Evolutionary conservation across 2,329 filamentous ascomycete genomes (phyloP).

Genomic region (Epichloe hybrida): DNA sequence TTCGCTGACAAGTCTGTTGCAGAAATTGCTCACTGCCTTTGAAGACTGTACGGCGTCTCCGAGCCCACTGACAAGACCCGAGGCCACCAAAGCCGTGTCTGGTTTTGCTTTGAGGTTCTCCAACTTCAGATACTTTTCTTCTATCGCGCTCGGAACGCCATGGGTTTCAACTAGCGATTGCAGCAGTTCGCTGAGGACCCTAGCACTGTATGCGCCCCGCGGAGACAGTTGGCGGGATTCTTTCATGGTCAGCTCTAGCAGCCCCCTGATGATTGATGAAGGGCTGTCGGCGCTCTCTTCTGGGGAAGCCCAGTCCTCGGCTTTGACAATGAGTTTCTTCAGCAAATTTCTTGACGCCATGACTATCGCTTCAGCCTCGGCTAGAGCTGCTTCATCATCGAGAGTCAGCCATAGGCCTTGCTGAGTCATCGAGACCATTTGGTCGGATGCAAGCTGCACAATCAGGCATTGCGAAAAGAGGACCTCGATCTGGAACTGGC

Average conservation of each 20-base stretch:
- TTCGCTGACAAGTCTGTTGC: constrained; percentile 48
- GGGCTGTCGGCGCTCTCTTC: constrained; percentile 15
- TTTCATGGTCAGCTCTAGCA: constrained; percentile 32
- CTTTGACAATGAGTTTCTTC: constrained; percentile 17
- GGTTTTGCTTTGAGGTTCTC: constrained; percentile 34
- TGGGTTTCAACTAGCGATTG: constrained; percentile 32
- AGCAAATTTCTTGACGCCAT: constrained; percentile 26
- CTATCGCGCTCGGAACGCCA: constrained; percentile 30
- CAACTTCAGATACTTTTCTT: constrained; percentile 32
- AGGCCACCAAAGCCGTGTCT: constrained; percentile 32
- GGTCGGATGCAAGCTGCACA: constrained; percentile 38
- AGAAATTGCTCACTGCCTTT: constrained; percentile 36
- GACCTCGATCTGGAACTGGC: constrained; percentile 32
- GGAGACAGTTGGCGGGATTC: constrained; percentile 28
- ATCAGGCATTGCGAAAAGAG: constrained; percentile 40
- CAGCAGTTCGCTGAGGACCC: constrained; percentile 36
- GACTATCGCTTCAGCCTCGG: constrained; percentile 30
- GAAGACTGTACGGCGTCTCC: constrained; percentile 35
- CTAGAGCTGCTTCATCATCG: constrained; percentile 19
- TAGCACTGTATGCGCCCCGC: constrained; percentile 37
- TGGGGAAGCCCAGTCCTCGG: constrained; percentile 25
- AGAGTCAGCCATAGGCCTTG: constrained; percentile 34
- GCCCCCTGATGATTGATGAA: constrained; percentile 24
- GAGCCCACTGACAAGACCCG: constrained; percentile 38
- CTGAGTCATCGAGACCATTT: constrained; percentile 31